Evolutionary conservation across 2,329 filamentous ascomycete genomes (phyloP).

Genomic region (Colletotrichum caudatum): DNA sequence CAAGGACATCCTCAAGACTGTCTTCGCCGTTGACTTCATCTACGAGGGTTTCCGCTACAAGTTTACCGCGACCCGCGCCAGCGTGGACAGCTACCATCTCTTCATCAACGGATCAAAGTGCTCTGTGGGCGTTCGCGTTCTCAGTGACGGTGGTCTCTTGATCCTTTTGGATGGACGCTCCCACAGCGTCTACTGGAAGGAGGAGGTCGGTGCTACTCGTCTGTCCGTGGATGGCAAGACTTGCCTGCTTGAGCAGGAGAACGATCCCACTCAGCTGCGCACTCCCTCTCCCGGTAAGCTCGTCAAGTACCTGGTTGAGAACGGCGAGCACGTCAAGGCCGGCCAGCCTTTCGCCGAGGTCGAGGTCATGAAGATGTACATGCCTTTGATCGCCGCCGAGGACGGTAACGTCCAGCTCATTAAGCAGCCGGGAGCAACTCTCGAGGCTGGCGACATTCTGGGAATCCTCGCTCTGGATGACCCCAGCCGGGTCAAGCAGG

Average conservation of each 20-base stretch:
- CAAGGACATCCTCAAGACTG: conserved; percentile 96
- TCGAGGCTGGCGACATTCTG: conserved; percentile 98
- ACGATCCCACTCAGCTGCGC: conserved; percentile 96
- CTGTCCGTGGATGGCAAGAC: conserved; percentile 98
- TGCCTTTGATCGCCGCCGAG: conserved; percentile 95
- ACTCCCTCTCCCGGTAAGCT: conserved; percentile 97
- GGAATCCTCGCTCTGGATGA: conserved; percentile 96
- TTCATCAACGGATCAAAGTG: conserved; percentile 99
- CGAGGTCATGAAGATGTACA: conserved; percentile 99
- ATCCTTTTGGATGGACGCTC: conserved; percentile 91
- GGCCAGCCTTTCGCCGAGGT: conserved; percentile 96
- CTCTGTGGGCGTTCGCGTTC: conserved; percentile 88
- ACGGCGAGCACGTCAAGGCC: conserved; percentile 90
- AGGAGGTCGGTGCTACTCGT: conserved; percentile 95
- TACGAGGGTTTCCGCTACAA: conserved; percentile 98
- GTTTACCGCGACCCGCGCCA: conserved; percentile 95
- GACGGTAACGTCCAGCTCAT: conserved; percentile 97
- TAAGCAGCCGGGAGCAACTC: conserved; percentile 98
- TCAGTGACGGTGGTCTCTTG: conserved; percentile 93
- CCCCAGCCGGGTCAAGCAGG: conserved; percentile 95
- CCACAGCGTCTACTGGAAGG: conserved; percentile 99
- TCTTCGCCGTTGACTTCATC: conserved; percentile 98
- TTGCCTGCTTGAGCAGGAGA: conserved; percentile 97
- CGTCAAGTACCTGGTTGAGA: conserved; percentile 97
- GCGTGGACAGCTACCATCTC: conserved; percentile 92